A percentile compares a stretch with the other conserved stretches of the same genome.
Evolutionary conservation across 805 yeast genomes (phyloP).

Genomic region (Kodamaea neixiangensis): DNA sequence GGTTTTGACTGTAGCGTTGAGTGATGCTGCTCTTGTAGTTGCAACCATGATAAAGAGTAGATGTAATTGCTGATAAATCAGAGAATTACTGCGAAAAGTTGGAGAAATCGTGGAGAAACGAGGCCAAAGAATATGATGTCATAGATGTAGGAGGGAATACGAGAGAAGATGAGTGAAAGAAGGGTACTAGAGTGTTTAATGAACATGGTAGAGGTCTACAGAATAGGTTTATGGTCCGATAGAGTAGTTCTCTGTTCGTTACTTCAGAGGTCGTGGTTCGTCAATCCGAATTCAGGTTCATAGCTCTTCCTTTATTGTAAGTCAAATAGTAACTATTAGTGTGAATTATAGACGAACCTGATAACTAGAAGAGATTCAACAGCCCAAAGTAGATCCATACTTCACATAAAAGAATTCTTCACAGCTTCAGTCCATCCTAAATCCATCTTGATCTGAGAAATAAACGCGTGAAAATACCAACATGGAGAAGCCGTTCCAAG

Average conservation of each 20-base stretch:
- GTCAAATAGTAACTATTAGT: no score
- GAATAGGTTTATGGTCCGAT: no score
- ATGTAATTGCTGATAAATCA: not conserved
- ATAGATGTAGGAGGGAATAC: not conserved
- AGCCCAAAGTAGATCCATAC: not conserved
- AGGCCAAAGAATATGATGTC: no score
- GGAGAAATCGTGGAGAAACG: not conserved
- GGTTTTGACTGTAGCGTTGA: not conserved
- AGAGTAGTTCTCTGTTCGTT: no score
- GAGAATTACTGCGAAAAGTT: not conserved
- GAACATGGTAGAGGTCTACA: no score
- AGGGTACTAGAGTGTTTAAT: no score
- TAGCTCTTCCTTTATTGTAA: no score
- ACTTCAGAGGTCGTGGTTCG: no score
- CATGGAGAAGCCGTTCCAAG: slow-evolving; percentile 41
- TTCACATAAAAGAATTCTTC: not conserved
- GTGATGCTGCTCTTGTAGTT: not conserved
- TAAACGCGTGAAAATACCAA: not conserved
- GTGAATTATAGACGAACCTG: no score
- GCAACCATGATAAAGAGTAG: not conserved
- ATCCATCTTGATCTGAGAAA: not conserved
- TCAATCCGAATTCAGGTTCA: no score
- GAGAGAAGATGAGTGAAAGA: no score
- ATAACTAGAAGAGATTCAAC: no score
- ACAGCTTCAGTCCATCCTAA: not conserved